A percentile compares a stretch with the other conserved stretches of the same genome.
Conservation (phyloP, 257 asterid genomes). For the Anisodus acutangulus region DNA sequence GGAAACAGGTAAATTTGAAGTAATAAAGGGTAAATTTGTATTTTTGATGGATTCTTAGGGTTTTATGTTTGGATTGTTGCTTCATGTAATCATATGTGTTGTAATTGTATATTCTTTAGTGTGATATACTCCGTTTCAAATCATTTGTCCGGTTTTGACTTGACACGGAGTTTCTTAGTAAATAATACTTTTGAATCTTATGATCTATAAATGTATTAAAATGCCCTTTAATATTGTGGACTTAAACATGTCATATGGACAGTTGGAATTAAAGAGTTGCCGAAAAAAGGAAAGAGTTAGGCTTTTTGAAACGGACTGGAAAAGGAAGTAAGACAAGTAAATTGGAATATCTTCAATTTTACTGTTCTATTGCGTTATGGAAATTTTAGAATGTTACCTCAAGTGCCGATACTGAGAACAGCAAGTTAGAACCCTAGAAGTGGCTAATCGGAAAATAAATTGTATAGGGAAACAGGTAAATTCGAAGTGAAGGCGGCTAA, state of each 20-base stretch:
- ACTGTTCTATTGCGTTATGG: slow-evolving; percentile 56
- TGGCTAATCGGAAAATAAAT: not conserved
- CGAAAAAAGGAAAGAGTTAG: too few relatives aligned
- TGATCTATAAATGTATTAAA: too few relatives aligned
- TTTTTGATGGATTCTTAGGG: not conserved
- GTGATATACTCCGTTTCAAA: not conserved
- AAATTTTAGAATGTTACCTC: slow-evolving; percentile 70
- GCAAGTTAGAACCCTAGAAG: slow-evolving; percentile 39
- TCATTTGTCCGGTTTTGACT: too few relatives aligned
- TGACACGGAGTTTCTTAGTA: too few relatives aligned
- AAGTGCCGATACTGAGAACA: slow-evolving; percentile 72
- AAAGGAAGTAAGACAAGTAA: too few relatives aligned
- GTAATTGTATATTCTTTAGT: slow-evolving; percentile 17
- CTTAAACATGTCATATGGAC: too few relatives aligned
- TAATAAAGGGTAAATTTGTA: not conserved
- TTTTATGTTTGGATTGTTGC: not conserved
- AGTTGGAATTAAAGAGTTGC: too few relatives aligned
- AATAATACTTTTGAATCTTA: too few relatives aligned
- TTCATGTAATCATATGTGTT: not conserved
- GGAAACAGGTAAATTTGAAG: not conserved
- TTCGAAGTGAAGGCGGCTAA: not conserved
- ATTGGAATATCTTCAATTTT: too few relatives aligned
- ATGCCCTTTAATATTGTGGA: too few relatives aligned
- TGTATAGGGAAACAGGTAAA: not conserved
- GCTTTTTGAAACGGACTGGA: too few relatives aligned